These are phyloP conservation scores for Populus trichocarpa DNA, from an alignment of 441 rosid genomes.

Conservation along the genomic window DNA sequence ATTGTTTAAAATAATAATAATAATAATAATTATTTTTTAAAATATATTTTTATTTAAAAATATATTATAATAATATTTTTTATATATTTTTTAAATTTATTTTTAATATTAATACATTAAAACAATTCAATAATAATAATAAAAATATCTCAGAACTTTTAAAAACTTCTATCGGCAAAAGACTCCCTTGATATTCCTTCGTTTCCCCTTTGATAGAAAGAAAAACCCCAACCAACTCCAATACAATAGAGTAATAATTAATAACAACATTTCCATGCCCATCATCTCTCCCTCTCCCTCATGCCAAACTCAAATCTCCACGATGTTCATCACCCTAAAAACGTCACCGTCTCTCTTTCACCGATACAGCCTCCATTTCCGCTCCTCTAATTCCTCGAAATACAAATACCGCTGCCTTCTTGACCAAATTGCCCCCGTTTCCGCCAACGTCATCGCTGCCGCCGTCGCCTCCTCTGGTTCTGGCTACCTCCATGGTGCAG, in stretches of 20 bases:
- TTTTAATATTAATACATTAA: too few species aligned
- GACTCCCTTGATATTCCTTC: too few species aligned
- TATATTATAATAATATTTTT: too few species aligned
- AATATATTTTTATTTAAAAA: too few species aligned
- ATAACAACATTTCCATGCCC: slow-evolving; percentile 8
- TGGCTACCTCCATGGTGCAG: slow-evolving; percentile 49
- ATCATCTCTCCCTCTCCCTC: background rate
- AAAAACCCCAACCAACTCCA: background rate
- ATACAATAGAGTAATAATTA: background rate
- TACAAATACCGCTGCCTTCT: slow-evolving; percentile 33
- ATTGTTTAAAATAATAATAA: too few species aligned
- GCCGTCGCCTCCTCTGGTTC: slow-evolving; percentile 38
- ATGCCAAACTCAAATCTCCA: slow-evolving; percentile 8
- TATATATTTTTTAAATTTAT: too few species aligned
- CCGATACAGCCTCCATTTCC: slow-evolving; percentile 20
- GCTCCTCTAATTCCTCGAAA: slow-evolving; percentile 6
- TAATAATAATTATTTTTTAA: too few species aligned
- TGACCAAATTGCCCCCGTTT: slow-evolving; percentile 38
- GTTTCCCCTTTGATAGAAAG: too few species aligned
- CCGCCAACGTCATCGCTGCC: slow-evolving; percentile 51
- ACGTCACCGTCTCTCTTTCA: slow-evolving; percentile 14
- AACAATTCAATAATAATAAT: too few species aligned
- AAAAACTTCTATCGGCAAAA: too few species aligned
- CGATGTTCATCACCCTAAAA: slow-evolving; percentile 30
- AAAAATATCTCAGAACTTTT: too few species aligned